Evolutionary conservation across 2,329 filamentous ascomycete species (phyloP), one percentile per base, ranked within the genome.

Genomic region (Pseudocercospora ulei): DNA sequence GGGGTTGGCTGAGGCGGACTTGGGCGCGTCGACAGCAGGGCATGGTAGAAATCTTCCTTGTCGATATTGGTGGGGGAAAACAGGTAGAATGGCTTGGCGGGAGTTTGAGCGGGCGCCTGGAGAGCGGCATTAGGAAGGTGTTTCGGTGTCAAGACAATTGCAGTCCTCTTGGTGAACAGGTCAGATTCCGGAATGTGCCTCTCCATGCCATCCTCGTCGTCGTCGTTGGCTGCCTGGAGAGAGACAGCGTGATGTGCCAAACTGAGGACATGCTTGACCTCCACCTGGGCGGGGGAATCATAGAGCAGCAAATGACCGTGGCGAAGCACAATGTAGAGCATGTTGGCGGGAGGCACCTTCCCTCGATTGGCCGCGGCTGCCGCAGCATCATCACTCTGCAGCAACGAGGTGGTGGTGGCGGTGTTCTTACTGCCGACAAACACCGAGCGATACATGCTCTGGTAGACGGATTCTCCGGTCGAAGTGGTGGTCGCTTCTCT

Each of bases 11-110:
- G 70, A 0, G 86, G 85, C 1, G 77, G 72, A 24, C 71, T 69
- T 41, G 75, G 69, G 9, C 73, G 72, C 52, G 80, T 77, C 50
- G 86, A 79, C 24, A 98, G 68, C 51, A 98, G 69, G 7, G 88
- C 82, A 62, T 94, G 88, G 61, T 98, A 98, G 63, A 98, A 96
- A 59, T 98, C 90, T 62, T 98, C 90, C 61, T 98, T 98, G 30
- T 90, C 85, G 0, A 87, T 94, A 59, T 84, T 84, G 55, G 92
- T 94, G 50, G 96, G 86, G 0, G 84, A 92, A 62, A 96, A 98
- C 3, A 98, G 69, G 56, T 79, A 96, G 64, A 95, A 96, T 0
- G 90, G 86, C 51, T 83, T 87, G 1, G 34, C 24, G 1, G 39
- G 34, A 4, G 83, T 41, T 24, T 40, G 49, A 3, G 44, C 27